These are phyloP conservation scores for Ettlia oleoabundans DNA, from an alignment of 139 green algal species.

Conservation along the genomic window DNA sequence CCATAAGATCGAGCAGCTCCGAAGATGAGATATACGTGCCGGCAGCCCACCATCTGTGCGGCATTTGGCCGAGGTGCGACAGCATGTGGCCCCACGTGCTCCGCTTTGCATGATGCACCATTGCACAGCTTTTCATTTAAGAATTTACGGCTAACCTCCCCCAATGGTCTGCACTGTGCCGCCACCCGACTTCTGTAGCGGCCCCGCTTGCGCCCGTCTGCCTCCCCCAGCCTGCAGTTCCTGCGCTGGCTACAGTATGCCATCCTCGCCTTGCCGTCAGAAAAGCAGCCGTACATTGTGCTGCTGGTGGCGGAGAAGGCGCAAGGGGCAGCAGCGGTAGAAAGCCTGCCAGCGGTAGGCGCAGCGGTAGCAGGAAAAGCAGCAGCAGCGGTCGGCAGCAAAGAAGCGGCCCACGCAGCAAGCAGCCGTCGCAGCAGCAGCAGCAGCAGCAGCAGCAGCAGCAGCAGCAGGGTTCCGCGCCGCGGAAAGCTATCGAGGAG, in stretches of 20 bases:
- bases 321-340: neutral
- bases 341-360: neutral
- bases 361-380: neutral
- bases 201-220: neutral
- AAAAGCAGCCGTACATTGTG: neutral
- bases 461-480: neutral
- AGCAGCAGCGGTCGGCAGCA: slow-evolving; percentile 2
- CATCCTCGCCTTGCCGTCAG: neutral
- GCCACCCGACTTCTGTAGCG: too few relatives aligned
- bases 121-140: too few relatives aligned
- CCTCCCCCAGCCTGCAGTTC: neutral
- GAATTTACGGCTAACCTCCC: too few relatives aligned
- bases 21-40: too few relatives aligned
- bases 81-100: too few relatives aligned
- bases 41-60: too few relatives aligned
- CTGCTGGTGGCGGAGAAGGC: neutral
- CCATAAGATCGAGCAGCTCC: too few relatives aligned
- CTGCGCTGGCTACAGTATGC: neutral
- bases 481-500: neutral
- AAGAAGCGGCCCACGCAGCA: neutral
- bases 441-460: neutral
- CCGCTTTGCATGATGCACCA: too few relatives aligned
- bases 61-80: too few relatives aligned
- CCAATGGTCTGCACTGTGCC: too few relatives aligned
- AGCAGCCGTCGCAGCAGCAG: slow-evolving; percentile 1